phyloP scores from a whole-genome alignment of 768 basidiomycete genomes.

The Calvatia gigantea region DNA sequence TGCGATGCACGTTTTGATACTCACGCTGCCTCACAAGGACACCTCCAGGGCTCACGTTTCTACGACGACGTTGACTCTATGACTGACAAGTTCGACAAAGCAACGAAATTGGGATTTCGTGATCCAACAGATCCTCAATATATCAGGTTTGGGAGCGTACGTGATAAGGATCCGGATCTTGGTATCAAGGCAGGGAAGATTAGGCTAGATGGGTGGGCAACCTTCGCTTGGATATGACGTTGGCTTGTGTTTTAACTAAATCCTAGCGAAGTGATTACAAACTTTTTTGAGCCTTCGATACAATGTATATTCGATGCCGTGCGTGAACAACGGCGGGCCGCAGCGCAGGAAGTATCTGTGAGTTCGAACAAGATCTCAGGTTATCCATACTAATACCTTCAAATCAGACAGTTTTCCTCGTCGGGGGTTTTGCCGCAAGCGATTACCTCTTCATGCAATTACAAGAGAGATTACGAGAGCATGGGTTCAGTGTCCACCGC shows the following conservation, averaged over 20 bases:
- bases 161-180: slow-evolving; percentile 33
- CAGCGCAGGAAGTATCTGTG: neutral
- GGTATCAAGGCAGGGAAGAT: slow-evolving; percentile 45
- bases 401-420: slow-evolving; percentile 35
- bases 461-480: slow-evolving; percentile 27
- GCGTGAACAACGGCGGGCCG: slow-evolving; percentile 13
- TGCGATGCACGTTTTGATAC: neutral
- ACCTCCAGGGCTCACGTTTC: slow-evolving; percentile 35
- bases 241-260: neutral
- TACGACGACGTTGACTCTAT: slow-evolving; percentile 39
- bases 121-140: slow-evolving; percentile 37
- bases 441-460: slow-evolving; percentile 43
- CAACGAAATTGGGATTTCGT: slow-evolving; percentile 42
- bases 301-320: slow-evolving; percentile 21
- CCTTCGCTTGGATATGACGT: neutral
- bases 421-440: slow-evolving; percentile 52
- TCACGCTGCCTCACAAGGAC: slow-evolving; percentile 21
- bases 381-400: neutral
- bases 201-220: slow-evolving; percentile 34
- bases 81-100: slow-evolving; percentile 40
- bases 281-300: slow-evolving; percentile 26
- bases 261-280: slow-evolving; percentile 19
- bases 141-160: slow-evolving; percentile 43
- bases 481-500: slow-evolving; percentile 34
- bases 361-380: neutral